Base-by-base conservation (phyloP, 2,329 filamentous ascomycete genomes). In the Neopestalotiopsis rosae region DNA sequence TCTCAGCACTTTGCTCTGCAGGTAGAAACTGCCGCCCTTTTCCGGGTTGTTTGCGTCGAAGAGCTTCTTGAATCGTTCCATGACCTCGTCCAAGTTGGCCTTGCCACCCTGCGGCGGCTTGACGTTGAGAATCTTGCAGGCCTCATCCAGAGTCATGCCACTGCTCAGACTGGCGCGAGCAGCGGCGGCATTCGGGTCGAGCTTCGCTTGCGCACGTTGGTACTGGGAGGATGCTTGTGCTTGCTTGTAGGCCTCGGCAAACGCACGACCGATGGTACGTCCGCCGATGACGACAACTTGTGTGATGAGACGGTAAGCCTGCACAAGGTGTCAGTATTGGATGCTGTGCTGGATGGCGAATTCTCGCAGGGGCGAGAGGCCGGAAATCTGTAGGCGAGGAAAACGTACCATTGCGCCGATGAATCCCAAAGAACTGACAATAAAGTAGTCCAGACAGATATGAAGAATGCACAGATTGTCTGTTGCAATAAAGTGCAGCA, bases 1-100 rank as follows among this genome's bases (percentile, higher is more conserved):
- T 71, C 96, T 88, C 74, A 98, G 83, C 67, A 99, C 90, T 84
- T 99, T 99, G 87, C 95, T 98, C 83, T 99, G 96, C 63, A 99
- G 87, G 82, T 99, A 99, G 83, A 99, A 99, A 77, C 94, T 98
- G 66, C 96, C 96, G 45, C 96, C 96, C 78, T 97, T 97, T 81
- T 97, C 88, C 12, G 96, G 95, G 73, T 99, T 93, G 83, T 99
- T 99, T 75, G 89, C 85, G 81, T 99, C 96, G 79, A 98, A 99
- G 62, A 99, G 85, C 72, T 92, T 90, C 89, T 98, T 98, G 87
- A 98, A 99, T 67, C 94, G 88, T 74, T 92, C 90, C 82, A 92
- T 91, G 67, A 97, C 90, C 73, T 92, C 87, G 75, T 95, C 93
- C 79, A 95, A 85, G 79, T 95, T 92, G 69, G 91, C 87, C 79